Evolutionary conservation across 2,329 filamentous ascomycete genomes (phyloP).

Genomic region (Rosellinia necatrix): DNA sequence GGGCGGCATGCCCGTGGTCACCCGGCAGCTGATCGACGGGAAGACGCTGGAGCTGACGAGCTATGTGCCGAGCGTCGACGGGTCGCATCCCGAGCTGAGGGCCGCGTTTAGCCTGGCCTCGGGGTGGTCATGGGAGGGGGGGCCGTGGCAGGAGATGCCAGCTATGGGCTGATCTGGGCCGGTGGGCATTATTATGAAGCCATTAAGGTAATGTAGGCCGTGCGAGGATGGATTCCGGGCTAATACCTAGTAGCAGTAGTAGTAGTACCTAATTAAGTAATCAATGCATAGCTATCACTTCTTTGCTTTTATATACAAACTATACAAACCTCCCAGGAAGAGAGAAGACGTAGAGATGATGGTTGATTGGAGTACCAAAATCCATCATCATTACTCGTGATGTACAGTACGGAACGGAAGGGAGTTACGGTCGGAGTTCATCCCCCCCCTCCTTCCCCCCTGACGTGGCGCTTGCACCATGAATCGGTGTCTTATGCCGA

Average conservation of each 20-base stretch:
- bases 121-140: constrained; percentile 53
- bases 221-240: neutral
- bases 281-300: no score
- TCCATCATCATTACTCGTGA: no score
- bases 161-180: constrained; percentile 46
- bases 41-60: constrained; percentile 36
- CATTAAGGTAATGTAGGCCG: no score
- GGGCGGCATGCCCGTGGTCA: constrained; percentile 41
- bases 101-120: constrained; percentile 45
- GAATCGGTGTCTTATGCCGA: no score
- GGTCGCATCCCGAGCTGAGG: constrained; percentile 32
- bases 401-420: no score
- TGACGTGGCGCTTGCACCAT: no score
- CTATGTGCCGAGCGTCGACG: constrained; percentile 27
- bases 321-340: neutral
- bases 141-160: constrained; percentile 51
- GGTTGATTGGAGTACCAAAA: no score
- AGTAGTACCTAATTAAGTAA: neutral
- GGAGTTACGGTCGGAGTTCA: no score
- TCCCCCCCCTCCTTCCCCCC: no score
- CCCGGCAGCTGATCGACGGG: constrained; percentile 20
- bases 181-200: constrained; percentile 23
- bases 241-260: no score
- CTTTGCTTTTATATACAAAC: neutral
- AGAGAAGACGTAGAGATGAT: no score